A percentile compares a stretch with the other conserved stretches of the same genome.
Conservation (phyloP, 306 rosid species). For the Potentilla sterilis region DNA sequence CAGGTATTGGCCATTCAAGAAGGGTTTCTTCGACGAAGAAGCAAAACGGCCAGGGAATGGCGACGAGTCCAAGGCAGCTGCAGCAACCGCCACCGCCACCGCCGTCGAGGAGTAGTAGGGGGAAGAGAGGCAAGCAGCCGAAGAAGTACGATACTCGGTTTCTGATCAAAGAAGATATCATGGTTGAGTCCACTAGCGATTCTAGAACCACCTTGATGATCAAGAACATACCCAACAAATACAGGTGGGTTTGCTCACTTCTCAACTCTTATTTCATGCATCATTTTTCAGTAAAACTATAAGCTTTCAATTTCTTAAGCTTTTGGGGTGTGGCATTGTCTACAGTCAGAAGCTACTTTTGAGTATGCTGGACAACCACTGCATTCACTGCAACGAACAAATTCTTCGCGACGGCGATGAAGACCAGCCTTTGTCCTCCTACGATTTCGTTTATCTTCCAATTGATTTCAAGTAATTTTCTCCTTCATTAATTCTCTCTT, state of each 20-base stretch:
- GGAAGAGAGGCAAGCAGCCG: constrained; percentile 57
- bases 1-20: not conserved
- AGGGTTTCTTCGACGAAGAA: constrained; percentile 24
- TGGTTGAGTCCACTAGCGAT: constrained; percentile 46
- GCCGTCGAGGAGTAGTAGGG: constrained; percentile 28
- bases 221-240: constrained; percentile 94
- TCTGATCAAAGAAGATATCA: constrained; percentile 56
- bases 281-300: not conserved
- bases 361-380: constrained; percentile 96
- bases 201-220: constrained; percentile 89
- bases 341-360: constrained; percentile 80
- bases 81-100: constrained; percentile 18
- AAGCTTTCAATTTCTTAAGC: not conserved
- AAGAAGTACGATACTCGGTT: constrained; percentile 61
- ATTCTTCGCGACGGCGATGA: constrained; percentile 41
- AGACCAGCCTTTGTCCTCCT: constrained; percentile 66
- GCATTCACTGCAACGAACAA: constrained; percentile 83
- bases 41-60: not conserved
- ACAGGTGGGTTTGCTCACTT: constrained; percentile 51
- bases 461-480: constrained; percentile 81
- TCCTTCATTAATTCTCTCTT: not conserved
- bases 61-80: constrained; percentile 16
- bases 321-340: too few species aligned
- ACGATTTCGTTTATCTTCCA: constrained; percentile 90
- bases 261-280: not conserved